Evolutionary conservation across 75 land plant genomes (phyloP).

Genomic region (Pinus taeda): DNA sequence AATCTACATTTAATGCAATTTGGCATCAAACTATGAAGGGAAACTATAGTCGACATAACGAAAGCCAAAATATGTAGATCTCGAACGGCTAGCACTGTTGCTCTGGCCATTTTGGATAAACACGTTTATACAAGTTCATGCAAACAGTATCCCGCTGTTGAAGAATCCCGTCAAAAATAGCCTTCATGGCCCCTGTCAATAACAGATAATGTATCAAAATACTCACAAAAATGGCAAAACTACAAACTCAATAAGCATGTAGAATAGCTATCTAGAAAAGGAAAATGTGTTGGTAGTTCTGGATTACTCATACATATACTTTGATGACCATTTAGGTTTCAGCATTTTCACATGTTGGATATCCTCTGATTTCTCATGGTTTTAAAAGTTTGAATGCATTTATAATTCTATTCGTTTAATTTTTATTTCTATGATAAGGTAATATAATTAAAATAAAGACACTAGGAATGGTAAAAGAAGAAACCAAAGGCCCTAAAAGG

Average conservation of each 20-base stretch:
- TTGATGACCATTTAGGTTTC: not conserved
- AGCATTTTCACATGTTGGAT: not conserved
- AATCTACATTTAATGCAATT: not conserved
- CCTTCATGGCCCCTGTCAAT: constrained; percentile 87
- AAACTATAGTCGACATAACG: not conserved
- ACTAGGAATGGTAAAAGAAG: not conserved
- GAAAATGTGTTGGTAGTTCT: not conserved
- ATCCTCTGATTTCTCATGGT: not conserved
- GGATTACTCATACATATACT: not conserved
- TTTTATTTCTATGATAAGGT: not conserved
- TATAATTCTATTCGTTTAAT: not conserved
- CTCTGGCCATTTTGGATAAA: constrained; percentile 93
- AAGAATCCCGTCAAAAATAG: constrained; percentile 77
- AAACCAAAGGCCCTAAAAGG: not conserved
- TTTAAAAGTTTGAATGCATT: not conserved
- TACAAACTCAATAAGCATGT: constrained; percentile 1
- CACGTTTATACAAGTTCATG: constrained; percentile 85
- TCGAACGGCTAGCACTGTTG: constrained; percentile 27
- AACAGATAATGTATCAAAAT: constrained; percentile 5
- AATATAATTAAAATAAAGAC: not conserved
- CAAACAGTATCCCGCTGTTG: constrained; percentile 94
- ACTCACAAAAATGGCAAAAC: not conserved
- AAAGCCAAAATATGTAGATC: constrained; percentile 8
- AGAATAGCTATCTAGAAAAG: not conserved
- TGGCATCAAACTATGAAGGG: not conserved